Evolutionary conservation across 805 yeast species (phyloP).

Genomic region (Saccharomyces jurei): DNA sequence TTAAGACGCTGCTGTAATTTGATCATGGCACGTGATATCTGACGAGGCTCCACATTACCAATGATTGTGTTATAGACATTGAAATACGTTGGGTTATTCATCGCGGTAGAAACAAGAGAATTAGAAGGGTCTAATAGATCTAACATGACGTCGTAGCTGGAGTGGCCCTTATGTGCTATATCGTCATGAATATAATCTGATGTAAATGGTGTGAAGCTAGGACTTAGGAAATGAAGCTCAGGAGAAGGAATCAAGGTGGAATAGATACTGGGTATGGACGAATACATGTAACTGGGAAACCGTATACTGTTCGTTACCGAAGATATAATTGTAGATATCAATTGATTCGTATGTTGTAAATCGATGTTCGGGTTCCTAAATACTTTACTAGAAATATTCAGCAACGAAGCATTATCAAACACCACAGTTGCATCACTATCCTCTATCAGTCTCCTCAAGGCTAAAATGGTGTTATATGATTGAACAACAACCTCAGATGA

Average conservation of each 20-base stretch:
- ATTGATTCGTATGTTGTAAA: slow-evolving; percentile 71
- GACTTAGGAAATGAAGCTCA: slow-evolving; percentile 63
- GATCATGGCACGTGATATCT: slow-evolving; percentile 57
- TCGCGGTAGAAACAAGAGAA: slow-evolving; percentile 52
- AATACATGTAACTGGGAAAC: slow-evolving; percentile 87
- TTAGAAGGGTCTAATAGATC: slow-evolving; percentile 73
- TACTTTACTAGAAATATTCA: slow-evolving; percentile 58
- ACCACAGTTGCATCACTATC: slow-evolving; percentile 83
- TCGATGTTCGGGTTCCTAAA: slow-evolving; percentile 54
- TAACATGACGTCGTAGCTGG: slow-evolving; percentile 78
- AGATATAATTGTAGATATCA: slow-evolving; percentile 78
- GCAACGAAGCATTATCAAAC: slow-evolving; percentile 81
- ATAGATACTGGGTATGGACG: slow-evolving; percentile 70
- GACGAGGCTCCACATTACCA: slow-evolving; percentile 58
- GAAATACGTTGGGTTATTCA: slow-evolving; percentile 45
- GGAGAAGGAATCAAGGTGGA: slow-evolving; percentile 84
- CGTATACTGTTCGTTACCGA: slow-evolving; percentile 80
- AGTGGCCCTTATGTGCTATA: slow-evolving; percentile 50
- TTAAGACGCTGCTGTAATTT: slow-evolving; percentile 59
- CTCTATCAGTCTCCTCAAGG: slow-evolving; percentile 74
- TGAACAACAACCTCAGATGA: slow-evolving; percentile 95
- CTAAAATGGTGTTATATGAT: slow-evolving; percentile 83
- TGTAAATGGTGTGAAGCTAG: slow-evolving; percentile 73
- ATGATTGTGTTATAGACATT: slow-evolving; percentile 63
- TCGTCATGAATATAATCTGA: slow-evolving; percentile 55